Base-by-base conservation (phyloP, 805 yeast species). In the Ascoidea asiatica region DNA sequence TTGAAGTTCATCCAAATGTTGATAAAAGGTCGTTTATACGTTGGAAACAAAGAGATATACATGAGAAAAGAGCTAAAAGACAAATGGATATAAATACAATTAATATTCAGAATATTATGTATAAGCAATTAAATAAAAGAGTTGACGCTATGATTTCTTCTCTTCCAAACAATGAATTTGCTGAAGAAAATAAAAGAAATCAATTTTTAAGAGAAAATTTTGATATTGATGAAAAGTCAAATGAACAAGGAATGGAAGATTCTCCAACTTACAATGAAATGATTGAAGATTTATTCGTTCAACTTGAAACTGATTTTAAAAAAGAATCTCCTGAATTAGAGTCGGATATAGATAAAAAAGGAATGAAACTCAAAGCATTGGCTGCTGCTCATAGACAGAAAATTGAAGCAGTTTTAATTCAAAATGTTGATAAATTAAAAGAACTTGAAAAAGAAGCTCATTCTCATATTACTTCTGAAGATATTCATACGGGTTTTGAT, bases 1-100 rank as follows among this genome's bases (percentile, higher is more conserved):
- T 92, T 42, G 98, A 92, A 57, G 97, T 90, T 15, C 99, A 92
- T 59, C 99, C 97, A 48, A 92, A 92, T 58, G 98, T 92, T 29
- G 99, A 92, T 61, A 92, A 92, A 59, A 68, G 67, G 37, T 89
- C 97, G 1, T 90, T 92, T 53, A 86, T 92, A 54, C 76, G 79
- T 48, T 90, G 97, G 98, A 90, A 87, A 59, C 99, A 92, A 64
- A 82, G 95, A 56, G 95, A 89, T 53, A 92, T 92, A 51, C 98
- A 92, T 59, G 96, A 90, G 58, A 82, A 88, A 63, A 78, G 99
- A 50, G 73, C 70, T 38, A 85, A 85, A 58, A 68, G 95, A 56
- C 81, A 82, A 55, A 73, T 75, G 39, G 89, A 90, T 54, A 83
- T 88, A 57, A 76, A 74, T 49, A 77, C 83, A 29, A 69, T 89